Conservation (phyloP, 306 rosid genomes). For the Prunus mume region DNA sequence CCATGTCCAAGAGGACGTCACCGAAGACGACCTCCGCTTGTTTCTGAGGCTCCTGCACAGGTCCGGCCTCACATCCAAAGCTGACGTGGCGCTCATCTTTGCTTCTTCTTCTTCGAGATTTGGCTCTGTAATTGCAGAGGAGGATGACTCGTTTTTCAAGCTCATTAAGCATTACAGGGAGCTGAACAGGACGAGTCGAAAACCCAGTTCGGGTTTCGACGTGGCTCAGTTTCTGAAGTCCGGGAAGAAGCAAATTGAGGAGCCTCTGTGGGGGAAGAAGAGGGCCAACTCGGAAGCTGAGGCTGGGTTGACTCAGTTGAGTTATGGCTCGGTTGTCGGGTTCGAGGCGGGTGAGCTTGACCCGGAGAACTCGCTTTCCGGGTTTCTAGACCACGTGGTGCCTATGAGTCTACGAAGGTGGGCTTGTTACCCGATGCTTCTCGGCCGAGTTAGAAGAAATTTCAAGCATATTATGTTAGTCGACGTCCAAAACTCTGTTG, state of each 20-base stretch:
- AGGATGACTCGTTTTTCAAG: constrained; percentile 48
- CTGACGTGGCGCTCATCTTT: constrained; percentile 70
- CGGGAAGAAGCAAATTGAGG: constrained; percentile 31
- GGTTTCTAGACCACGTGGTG: constrained; percentile 56
- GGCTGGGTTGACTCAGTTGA: constrained; percentile 31
- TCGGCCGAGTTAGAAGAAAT: constrained; percentile 67
- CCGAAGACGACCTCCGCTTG: constrained; percentile 47
- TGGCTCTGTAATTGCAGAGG: constrained; percentile 41
- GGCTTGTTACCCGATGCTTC: constrained; percentile 88
- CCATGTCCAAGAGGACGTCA: constrained; percentile 57
- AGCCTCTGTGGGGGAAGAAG: constrained; percentile 66
- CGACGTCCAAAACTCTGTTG: constrained; percentile 40
- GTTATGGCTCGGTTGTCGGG: constrained; percentile 77
- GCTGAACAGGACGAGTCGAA: constrained; percentile 24
- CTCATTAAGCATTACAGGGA: constrained; percentile 33
- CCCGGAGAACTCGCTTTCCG: constrained; percentile 84
- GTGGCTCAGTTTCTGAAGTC: constrained; percentile 32
- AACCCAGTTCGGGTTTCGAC: constrained; percentile 40
- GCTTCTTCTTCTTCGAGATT: constrained; percentile 32
- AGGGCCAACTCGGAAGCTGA: neutral
- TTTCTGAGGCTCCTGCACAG: constrained; percentile 68
- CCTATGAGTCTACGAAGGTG: constrained; percentile 69
- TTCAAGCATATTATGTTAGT: constrained; percentile 71
- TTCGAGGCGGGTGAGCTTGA: constrained; percentile 77
- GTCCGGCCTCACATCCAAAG: constrained; percentile 57